Percentiles rank a stretch among this genome's conserved stretches.
These are phyloP conservation scores for Sodiomyces alkalinus DNA, from an alignment of 2,329 filamentous ascomycete genomes.

Conservation along the genomic window DNA sequence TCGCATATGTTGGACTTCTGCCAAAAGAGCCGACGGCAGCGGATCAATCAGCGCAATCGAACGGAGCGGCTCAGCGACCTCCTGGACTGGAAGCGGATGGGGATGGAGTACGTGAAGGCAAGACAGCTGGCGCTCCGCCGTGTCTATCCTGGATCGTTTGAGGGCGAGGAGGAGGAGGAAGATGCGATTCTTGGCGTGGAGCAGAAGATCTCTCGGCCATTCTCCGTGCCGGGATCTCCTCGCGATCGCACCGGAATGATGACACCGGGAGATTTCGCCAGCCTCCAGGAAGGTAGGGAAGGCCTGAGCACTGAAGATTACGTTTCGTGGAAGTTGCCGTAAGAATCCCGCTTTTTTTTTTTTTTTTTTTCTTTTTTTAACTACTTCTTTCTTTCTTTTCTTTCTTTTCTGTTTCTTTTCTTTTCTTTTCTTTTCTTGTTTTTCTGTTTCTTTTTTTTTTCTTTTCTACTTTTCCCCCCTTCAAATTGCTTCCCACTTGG, in stretches of 20 bases:
- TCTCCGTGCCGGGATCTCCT: conserved; percentile 88
- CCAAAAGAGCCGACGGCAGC: conserved; percentile 82
- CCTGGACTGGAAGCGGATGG: conserved; percentile 98
- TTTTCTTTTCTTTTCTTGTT: too few species aligned
- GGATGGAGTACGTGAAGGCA: conserved; percentile 97
- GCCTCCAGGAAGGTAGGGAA: conserved; percentile 84
- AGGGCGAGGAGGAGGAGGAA: conserved; percentile 66
- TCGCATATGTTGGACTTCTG: conserved; percentile 91
- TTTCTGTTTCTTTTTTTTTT: too few species aligned
- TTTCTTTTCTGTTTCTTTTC: too few species aligned
- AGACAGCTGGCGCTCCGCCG: conserved; percentile 80
- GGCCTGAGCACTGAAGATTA: conserved; percentile 94
- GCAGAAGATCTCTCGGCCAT: conserved; percentile 85
- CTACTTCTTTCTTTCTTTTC: too few species aligned
- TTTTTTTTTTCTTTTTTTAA: too few species aligned
- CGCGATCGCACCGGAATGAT: conserved; percentile 90
- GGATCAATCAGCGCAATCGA: conserved; percentile 96
- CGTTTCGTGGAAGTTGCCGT: conserved; percentile 95
- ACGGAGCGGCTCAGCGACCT: conserved; percentile 91
- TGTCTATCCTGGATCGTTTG: conserved; percentile 81
- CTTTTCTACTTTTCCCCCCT: too few species aligned
- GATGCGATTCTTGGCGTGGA: conserved; percentile 88
- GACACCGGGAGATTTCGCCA: conserved; percentile 97
- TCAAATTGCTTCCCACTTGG: too few species aligned
- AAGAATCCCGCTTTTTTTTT: too few species aligned